Conservation (phyloP, 352 stramenopile genomes). For the Phytophthora europaea region DNA sequence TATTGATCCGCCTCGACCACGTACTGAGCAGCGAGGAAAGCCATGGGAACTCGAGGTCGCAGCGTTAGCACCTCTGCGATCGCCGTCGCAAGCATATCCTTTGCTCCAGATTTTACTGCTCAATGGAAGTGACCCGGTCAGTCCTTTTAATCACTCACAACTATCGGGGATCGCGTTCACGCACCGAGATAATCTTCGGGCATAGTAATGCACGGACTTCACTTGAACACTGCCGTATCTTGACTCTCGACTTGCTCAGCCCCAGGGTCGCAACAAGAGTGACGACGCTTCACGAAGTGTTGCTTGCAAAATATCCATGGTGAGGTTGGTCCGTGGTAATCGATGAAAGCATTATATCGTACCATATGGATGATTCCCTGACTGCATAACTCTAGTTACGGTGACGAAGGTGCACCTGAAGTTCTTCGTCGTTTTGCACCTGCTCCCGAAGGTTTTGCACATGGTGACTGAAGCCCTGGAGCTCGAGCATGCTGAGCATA, state of each 20-base stretch:
- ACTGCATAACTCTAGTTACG: conserved; percentile 20
- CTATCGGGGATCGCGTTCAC: neutral
- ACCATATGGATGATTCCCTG: conserved; percentile 20
- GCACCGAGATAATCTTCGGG: conserved; percentile 19
- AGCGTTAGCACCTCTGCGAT: conserved; percentile 32
- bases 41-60: conserved; percentile 30
- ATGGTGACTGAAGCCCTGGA: conserved; percentile 35
- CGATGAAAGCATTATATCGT: neutral
- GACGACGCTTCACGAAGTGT: conserved; percentile 7
- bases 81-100: conserved; percentile 28
- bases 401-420: conserved; percentile 20
- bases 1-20: neutral
- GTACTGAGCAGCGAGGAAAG: conserved; percentile 36
- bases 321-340: neutral
- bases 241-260: neutral
- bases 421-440: neutral
- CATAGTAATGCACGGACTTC: conserved; percentile 1
- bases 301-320: neutral
- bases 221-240: neutral
- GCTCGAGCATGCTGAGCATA: conserved; percentile 46
- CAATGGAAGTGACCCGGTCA: neutral
- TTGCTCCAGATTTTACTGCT: conserved; percentile 36
- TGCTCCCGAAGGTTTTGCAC: conserved; percentile 5
- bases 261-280: conserved; percentile 9
- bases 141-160: neutral